phyloP scores from a whole-genome alignment of 192 early-diverging fungal genomes.

The Coemansia sp. region DNA sequence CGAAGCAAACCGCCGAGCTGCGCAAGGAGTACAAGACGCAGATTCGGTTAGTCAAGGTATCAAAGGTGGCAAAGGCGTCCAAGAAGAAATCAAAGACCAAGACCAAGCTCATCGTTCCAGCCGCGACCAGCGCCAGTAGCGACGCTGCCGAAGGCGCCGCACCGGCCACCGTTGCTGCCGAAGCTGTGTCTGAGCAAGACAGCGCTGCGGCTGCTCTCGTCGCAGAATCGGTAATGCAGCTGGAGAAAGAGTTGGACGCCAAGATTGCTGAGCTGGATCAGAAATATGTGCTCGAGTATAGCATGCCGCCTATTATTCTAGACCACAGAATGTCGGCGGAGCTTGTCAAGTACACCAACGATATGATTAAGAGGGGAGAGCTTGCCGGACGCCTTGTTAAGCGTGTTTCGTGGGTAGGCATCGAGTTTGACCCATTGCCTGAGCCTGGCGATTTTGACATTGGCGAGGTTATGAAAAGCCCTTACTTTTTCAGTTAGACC shows the following conservation, averaged over 20 bases:
- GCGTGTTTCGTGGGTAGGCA: constrained; percentile 53
- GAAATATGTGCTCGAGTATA: constrained; percentile 19
- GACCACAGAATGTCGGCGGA: background rate
- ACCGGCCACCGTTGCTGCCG: constrained; percentile 9
- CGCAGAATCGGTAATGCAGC: constrained; percentile 20
- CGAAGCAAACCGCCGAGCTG: background rate
- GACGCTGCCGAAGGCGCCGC: background rate
- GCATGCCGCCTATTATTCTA: constrained; percentile 12
- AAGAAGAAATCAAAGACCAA: constrained; percentile 16
- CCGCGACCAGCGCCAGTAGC: background rate
- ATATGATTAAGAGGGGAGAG: constrained; percentile 19
- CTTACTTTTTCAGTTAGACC: constrained; percentile 89
- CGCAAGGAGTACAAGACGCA: constrained; percentile 4
- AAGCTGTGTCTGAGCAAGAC: background rate
- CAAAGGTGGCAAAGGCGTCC: background rate
- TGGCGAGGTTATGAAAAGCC: constrained; percentile 71
- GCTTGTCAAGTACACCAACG: background rate
- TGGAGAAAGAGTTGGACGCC: constrained; percentile 37
- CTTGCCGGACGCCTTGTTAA: constrained; percentile 24
- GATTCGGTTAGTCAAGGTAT: background rate
- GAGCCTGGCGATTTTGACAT: constrained; percentile 85
- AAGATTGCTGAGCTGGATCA: constrained; percentile 43
- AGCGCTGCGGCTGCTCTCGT: background rate
- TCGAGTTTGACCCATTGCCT: constrained; percentile 80
- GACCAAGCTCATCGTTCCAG: constrained; percentile 5